Conservation (phyloP, 176 grass and related monocot genomes). For the Oryza meridionalis region DNA sequence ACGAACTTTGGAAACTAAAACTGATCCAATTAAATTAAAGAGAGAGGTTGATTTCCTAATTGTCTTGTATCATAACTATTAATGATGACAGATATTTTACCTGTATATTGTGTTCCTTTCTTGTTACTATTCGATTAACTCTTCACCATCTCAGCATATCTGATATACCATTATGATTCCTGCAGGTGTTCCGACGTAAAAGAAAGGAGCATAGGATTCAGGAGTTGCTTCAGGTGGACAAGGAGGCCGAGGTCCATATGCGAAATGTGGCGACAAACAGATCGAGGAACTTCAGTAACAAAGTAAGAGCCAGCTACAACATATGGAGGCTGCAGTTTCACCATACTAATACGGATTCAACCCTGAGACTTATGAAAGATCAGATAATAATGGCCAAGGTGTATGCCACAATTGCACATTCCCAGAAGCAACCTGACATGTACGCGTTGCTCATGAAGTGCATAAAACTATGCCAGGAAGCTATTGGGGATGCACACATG, state of each 20-base stretch:
- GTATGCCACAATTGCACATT: slow-evolving; percentile 72
- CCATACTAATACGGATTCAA: slow-evolving; percentile 58
- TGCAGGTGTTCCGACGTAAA: slow-evolving; percentile 62
- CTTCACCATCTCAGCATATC: background rate
- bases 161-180: slow-evolving; percentile 6
- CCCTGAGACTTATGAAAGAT: slow-evolving; percentile 74
- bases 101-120: background rate
- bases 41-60: slow-evolving; percentile 50
- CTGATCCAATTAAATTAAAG: slow-evolving; percentile 62
- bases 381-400: slow-evolving; percentile 91
- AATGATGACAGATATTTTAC: background rate
- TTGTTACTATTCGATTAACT: background rate
- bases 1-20: slow-evolving; percentile 20
- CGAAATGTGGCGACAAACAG: slow-evolving; percentile 51
- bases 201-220: slow-evolving; percentile 60
- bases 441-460: slow-evolving; percentile 65
- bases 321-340: slow-evolving; percentile 74
- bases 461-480: slow-evolving; percentile 65
- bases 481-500: slow-evolving; percentile 64
- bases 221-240: slow-evolving; percentile 70
- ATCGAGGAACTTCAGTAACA: slow-evolving; percentile 62
- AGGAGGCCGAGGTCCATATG: slow-evolving; percentile 59
- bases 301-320: slow-evolving; percentile 64
- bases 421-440: slow-evolving; percentile 62
- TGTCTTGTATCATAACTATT: background rate